phyloP scores from a whole-genome alignment of 805 yeast genomes.

The Ogataea naganishii region DNA sequence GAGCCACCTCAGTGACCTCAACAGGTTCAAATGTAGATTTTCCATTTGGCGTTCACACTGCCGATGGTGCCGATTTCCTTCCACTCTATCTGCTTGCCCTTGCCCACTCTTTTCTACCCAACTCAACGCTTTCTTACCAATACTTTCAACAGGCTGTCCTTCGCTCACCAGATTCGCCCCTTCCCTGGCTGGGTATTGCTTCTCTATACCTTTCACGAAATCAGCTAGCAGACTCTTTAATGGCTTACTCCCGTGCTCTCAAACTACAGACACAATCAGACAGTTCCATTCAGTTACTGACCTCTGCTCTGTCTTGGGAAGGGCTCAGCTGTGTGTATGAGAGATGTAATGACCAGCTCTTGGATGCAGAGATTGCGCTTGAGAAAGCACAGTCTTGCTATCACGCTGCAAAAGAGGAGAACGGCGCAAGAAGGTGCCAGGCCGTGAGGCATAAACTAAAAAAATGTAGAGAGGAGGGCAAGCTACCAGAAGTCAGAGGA shows the following conservation, averaged over 20 bases:
- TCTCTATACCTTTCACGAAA: conserved; percentile 47
- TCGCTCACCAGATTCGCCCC: conserved; percentile 43
- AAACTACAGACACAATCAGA: conserved; percentile 40
- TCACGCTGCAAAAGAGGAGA: conserved; percentile 35
- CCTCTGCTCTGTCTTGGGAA: conserved; percentile 56
- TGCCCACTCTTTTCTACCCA: conserved; percentile 37
- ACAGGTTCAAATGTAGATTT: no score
- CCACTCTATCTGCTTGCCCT: conserved; percentile 51
- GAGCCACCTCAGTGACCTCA: no score
- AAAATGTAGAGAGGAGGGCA: neutral
- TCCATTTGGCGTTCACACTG: no score
- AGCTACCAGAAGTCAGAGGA: conserved; percentile 16
- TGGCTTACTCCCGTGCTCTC: conserved; percentile 61
- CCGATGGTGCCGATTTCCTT: no score
- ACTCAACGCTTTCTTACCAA: conserved; percentile 45
- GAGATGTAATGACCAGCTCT: conserved; percentile 49
- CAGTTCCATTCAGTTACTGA: conserved; percentile 19
- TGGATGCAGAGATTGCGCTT: conserved; percentile 56
- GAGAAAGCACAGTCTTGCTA: conserved; percentile 41
- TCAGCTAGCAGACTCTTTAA: conserved; percentile 57
- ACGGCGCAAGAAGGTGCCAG: conserved; percentile 28
- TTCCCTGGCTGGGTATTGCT: conserved; percentile 63
- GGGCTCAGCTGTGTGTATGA: conserved; percentile 56
- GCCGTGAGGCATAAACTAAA: neutral
- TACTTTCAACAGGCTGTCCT: conserved; percentile 45